These are phyloP conservation scores for Jimgerdemannia flammicorona DNA, from an alignment of 192 early-diverging fungal species.

Conservation along the genomic window DNA sequence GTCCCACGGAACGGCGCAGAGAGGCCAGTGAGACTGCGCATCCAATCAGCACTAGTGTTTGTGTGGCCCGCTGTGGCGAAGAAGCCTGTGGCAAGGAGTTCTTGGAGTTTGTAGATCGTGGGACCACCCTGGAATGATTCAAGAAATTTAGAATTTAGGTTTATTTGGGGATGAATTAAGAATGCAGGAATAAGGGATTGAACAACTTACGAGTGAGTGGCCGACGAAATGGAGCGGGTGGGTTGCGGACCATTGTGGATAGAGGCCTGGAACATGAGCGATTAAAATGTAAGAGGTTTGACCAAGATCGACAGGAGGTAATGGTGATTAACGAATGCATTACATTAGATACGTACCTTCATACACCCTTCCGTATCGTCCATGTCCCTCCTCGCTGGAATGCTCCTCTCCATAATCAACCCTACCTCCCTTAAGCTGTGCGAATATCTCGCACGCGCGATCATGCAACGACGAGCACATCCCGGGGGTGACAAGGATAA, in stretches of 20 bases:
- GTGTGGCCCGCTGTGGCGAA: not conserved
- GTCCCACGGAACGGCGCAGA: not conserved
- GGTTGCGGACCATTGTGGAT: not conserved
- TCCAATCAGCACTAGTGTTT: not conserved
- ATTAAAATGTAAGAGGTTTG: not conserved
- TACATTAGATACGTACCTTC: not conserved
- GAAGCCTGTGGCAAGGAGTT: not conserved
- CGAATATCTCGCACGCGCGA: slow-evolving; percentile 1
- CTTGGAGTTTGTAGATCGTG: slow-evolving; percentile 1
- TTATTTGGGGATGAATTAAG: too few species aligned
- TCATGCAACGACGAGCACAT: not conserved
- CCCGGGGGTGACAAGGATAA: not conserved
- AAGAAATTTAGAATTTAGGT: too few species aligned
- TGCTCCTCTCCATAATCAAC: slow-evolving; percentile 2
- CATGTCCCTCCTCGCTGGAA: not conserved
- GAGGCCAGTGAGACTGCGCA: not conserved
- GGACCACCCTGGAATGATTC: not conserved
- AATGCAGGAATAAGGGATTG: not conserved
- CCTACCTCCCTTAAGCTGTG: not conserved
- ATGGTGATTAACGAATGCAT: too few species aligned
- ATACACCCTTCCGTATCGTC: not conserved
- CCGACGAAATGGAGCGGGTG: not conserved
- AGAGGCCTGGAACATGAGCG: not conserved
- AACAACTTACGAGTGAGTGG: not conserved
- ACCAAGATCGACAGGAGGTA: too few species aligned